Evolutionary conservation across 2,329 filamentous ascomycete genomes (phyloP), one percentile per base, ranked within the genome.

Genomic region (Nigrospora osmanthi): DNA sequence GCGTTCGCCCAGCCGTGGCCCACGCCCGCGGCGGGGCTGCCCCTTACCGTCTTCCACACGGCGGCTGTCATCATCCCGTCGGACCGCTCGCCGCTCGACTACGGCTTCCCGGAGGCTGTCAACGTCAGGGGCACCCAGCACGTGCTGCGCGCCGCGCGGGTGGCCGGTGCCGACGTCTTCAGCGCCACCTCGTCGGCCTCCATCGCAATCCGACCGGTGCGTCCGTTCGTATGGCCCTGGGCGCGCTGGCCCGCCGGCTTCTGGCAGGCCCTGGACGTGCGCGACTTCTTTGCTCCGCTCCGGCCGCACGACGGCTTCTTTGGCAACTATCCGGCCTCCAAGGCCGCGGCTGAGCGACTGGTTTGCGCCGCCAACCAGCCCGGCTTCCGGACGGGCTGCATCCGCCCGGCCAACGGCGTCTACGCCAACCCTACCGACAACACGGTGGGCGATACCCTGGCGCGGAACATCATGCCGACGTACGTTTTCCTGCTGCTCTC

Each of bases 21-120:
- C 3, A 40, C 56, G 3, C 55, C 57, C 2, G 62, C 68, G 6
- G 61, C 68, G 6, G 39, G 57, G 5, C 62, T 71, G 4, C 75
- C 76, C 1, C 58, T 80, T 19, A 78, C 75, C 1, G 75, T 80
- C 13, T 78, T 75, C 53, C 76, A 80, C 59, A 78, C 71, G 1
- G 76, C 75, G 3, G 76, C 76, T 1, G 64, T 70, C 6, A 78
- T 80, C 47, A 63, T 73, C 11, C 68, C 73, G 0, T 67, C 64
- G 14, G 75, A 80, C 45, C 69, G 76, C 7, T 64, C 67, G 41
- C 53, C 56, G 38, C 57, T 64, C 31, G 61, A 72, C 31, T 75
- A 78, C 49, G 56, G 63, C 19, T 66, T 69, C 23, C 66, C 67
- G 44, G 64, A 64, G 40, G 58, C 62, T 15, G 72, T 78, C 44